Evolutionary conservation across 164 flowering plant species (phyloP), one percentile per base, ranked within the genome.

Genomic region (Cinnamomum micranthum): DNA sequence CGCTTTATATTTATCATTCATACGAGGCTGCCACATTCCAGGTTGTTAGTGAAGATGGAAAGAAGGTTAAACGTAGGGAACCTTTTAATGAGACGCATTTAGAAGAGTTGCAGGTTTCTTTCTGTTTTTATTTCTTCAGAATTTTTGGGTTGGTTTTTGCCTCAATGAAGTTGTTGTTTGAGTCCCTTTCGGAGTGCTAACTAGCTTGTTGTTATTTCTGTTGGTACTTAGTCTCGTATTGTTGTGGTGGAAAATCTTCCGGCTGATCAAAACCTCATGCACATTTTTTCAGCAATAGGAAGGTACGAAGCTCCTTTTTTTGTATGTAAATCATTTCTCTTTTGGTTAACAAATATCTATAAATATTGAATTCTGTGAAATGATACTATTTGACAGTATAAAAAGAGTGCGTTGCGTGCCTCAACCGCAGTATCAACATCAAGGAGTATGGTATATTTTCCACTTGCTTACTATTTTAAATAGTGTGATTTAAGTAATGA

Each of bases 31-130:
- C 65, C 68, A 60, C 52, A 47, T n/a, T 76, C n/a, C 73, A 95
- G 99, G 89, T 84, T 62, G 98, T 95, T 63, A 92, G 95, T 84
- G 96, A 91, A 73, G 98, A 93, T 83, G 97, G 94, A 27, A 91
- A 92, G 84, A 93, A 85, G 82, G 91, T 95, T 50, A 87, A 73
- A 80, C 93, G 97, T 58, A 82, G 66, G 77, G 80, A 84, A 78
- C 93, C 92, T 19, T 72, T 95, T 47, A 88, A 95, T 47, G 90
- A 89, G 73, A 80, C 87, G 5, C 90, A 90, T 76, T 82, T 93
- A 82, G 95, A 92, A 77, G 98, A 93, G 78, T 77, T 95, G 82
- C 99, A 95, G 83, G 99, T 93, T 79, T 1, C 47, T 55, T 73
- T 68, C 10, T 12, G 31, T 78, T 35, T 55, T 19, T 55, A 14